Evolutionary conservation across 768 basidiomycete species (phyloP).

Genomic region (Mycena vulgaris): DNA sequence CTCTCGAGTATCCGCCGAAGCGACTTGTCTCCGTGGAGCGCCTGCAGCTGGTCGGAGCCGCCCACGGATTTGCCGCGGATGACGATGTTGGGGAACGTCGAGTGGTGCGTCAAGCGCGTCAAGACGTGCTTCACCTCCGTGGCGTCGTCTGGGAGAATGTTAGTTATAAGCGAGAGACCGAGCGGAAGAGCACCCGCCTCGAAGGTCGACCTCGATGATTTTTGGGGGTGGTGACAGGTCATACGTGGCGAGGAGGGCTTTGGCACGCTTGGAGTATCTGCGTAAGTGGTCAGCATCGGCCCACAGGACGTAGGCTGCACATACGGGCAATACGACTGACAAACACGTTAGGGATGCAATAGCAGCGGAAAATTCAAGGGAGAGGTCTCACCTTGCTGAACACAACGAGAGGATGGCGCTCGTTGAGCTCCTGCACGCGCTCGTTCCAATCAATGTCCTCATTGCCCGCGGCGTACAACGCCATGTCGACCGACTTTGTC

Average conservation of each 20-base stretch:
- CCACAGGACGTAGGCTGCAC: slow-evolving; percentile 42
- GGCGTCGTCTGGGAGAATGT: slow-evolving; percentile 65
- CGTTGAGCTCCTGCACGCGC: slow-evolving; percentile 59
- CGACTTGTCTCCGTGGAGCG: slow-evolving; percentile 63
- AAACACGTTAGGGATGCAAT: background rate
- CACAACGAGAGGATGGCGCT: slow-evolving; percentile 76
- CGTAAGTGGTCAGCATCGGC: background rate
- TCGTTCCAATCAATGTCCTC: slow-evolving; percentile 60
- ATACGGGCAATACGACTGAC: slow-evolving; percentile 83
- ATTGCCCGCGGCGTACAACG: slow-evolving; percentile 69
- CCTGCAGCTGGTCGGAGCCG: slow-evolving; percentile 73
- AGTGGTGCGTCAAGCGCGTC: slow-evolving; percentile 73
- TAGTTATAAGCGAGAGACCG: slow-evolving; percentile 1
- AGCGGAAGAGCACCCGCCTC: slow-evolving; percentile 59
- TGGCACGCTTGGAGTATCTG: slow-evolving; percentile 75
- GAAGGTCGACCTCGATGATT: slow-evolving; percentile 82
- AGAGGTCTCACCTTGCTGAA: slow-evolving; percentile 81
- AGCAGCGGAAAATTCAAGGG: background rate
- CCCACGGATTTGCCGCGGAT: slow-evolving; percentile 75
- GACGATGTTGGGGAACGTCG: slow-evolving; percentile 85
- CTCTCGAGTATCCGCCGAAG: slow-evolving; percentile 64
- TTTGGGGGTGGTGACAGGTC: slow-evolving; percentile 75
- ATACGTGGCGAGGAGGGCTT: slow-evolving; percentile 73
- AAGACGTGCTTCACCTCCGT: slow-evolving; percentile 76
- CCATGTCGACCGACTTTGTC: slow-evolving; percentile 62